These are phyloP conservation scores for Rhizopogon rudus DNA, from an alignment of 768 basidiomycete genomes.

Conservation along the genomic window DNA sequence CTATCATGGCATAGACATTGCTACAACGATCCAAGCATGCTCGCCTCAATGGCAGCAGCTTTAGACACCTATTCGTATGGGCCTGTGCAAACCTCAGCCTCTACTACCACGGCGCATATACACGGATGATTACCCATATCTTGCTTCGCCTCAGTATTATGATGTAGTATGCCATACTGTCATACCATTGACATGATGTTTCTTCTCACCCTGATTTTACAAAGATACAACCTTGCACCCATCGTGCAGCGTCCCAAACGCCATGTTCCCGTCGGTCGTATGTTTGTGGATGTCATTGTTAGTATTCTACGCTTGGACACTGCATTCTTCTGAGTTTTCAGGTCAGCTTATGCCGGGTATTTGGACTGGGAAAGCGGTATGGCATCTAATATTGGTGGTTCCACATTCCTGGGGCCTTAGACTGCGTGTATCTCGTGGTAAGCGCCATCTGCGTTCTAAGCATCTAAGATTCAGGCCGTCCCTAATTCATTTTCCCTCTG, in stretches of 20 bases:
- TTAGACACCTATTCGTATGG: too few relatives aligned
- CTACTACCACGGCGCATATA: too few relatives aligned
- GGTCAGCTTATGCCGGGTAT: slow-evolving; percentile 39
- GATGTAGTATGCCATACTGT: too few relatives aligned
- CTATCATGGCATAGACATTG: too few relatives aligned
- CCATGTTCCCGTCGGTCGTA: slow-evolving; percentile 40
- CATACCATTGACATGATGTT: too few relatives aligned
- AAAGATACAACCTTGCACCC: slow-evolving; percentile 13
- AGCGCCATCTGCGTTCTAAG: slow-evolving; percentile 21
- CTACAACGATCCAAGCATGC: too few relatives aligned
- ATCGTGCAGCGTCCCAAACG: slow-evolving; percentile 18
- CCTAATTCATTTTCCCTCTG: too few relatives aligned
- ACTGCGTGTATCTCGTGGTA: slow-evolving; percentile 61
- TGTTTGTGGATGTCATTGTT: slow-evolving; percentile 51
- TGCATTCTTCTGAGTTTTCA: slow-evolving; percentile 63
- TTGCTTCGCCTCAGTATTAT: too few relatives aligned
- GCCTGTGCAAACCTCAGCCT: too few relatives aligned
- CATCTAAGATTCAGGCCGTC: slow-evolving; percentile 1
- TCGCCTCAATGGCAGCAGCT: too few relatives aligned
- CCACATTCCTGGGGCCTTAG: slow-evolving; percentile 57
- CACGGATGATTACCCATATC: too few relatives aligned
- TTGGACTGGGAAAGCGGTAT: slow-evolving; percentile 58
- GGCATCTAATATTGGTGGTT: slow-evolving; percentile 39
- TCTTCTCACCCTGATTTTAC: too few relatives aligned
- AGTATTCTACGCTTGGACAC: slow-evolving; percentile 71